Conservation (phyloP, 2,329 filamentous ascomycete species). For the Apiospora kogelbergensis region DNA sequence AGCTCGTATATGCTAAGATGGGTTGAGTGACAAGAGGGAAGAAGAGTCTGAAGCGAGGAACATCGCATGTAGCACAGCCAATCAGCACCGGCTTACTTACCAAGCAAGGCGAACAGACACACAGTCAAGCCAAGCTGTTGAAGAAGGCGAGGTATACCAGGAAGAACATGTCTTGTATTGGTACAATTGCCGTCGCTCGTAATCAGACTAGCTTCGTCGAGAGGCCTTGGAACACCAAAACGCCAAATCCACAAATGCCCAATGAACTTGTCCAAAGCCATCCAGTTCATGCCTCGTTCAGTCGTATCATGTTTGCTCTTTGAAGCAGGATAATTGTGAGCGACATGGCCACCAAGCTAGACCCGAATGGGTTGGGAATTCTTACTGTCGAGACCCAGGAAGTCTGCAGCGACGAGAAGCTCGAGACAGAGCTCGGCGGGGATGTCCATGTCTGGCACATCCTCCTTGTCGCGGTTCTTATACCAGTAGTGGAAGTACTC, state of each 20-base stretch:
- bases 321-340: constrained; percentile 13
- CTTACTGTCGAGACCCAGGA: constrained; percentile 66
- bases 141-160: constrained; percentile 13
- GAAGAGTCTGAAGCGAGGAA: not conserved
- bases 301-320: constrained; percentile 17
- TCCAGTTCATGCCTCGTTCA: not conserved
- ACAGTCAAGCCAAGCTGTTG: not conserved
- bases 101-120: not conserved
- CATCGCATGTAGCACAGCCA: not conserved
- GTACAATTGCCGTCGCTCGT: not conserved
- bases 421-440: constrained; percentile 77
- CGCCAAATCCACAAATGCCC: not conserved
- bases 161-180: constrained; percentile 12
- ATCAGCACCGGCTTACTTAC: not conserved
- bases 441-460: constrained; percentile 80
- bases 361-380: constrained; percentile 9
- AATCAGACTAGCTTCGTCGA: not conserved
- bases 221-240: not conserved
- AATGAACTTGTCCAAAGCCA: not conserved
- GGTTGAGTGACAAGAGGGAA: constrained; percentile 20
- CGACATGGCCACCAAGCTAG: not conserved
- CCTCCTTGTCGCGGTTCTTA: constrained; percentile 66
- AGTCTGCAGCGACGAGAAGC: constrained; percentile 76
- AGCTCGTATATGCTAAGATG: constrained; percentile 56
- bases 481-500: constrained; percentile 86